Base-by-base conservation (phyloP, 2,329 filamentous ascomycete species). In the Pyrenophora seminiperda region DNA sequence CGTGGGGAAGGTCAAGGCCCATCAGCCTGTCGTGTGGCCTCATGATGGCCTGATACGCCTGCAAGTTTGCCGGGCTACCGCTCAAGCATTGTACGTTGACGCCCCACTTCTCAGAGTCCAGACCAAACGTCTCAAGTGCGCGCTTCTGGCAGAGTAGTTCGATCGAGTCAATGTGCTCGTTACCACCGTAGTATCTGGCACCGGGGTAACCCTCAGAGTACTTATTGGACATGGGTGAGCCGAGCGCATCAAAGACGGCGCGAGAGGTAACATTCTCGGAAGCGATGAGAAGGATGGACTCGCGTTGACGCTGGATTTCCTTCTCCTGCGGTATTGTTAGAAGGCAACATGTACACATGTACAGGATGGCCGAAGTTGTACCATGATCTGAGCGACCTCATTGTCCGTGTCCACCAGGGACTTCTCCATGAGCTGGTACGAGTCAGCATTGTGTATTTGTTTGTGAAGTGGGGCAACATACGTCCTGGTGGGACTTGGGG, bases 121-220 rank as follows among this genome's bases (percentile, higher is more conserved):
- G 78, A 22, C 88, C 85, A 74, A 96, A 97, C 0, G 93, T 86
- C 76, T 96, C 85, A 10, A 97, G 80, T 14, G 94, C 94, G 66
- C 93, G 86, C 72, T 90, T 83, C 77, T 97, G 94, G 76, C 93
- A 97, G 39, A 96, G 80, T 38, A 88, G 81, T 78, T 97, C 93
- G 5, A 93, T 85, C 68, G 91, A 84, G 69, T 97, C 93, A 68
- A 97, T 97, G 75, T 92, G 91, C 76, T 97, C 89, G 74, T 97
- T 97, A 59, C 93, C 93, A 45, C 93, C 93, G 71, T 97, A 97
- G 79, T 97, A 97, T 71, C 93, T 83, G 54, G 93, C 93, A 48
- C 94, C 94, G 24, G 93, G 94, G 68, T 99, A 99, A 42, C 94
- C 94, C 76, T 99, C 94, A 0, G 94, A 97, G 78, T 99, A 99